Evolutionary conservation across 106 monocot species (phyloP).

Genomic region (Platanthera guangdongensis): DNA sequence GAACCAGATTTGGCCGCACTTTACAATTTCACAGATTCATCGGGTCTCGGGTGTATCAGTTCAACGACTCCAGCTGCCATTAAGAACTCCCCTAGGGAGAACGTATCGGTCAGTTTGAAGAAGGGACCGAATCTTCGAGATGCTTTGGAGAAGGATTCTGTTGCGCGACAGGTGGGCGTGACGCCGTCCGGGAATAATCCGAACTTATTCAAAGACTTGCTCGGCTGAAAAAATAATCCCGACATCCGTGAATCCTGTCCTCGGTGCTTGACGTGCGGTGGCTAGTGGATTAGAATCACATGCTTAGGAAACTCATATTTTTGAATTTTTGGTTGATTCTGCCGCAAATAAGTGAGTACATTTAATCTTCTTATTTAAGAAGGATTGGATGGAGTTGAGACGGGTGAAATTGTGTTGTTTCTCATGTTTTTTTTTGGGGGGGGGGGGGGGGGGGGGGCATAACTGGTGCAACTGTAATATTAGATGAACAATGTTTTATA

Average conservation of each 20-base stretch:
- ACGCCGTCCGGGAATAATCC: slow-evolving; percentile 80
- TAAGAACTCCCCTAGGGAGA: slow-evolving; percentile 22
- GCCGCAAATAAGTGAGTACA: neutral
- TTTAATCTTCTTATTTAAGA: neutral
- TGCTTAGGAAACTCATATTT: neutral
- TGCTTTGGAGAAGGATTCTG: slow-evolving; percentile 72
- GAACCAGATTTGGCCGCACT: slow-evolving; percentile 3
- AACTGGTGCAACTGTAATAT: too few relatives aligned
- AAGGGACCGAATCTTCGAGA: slow-evolving; percentile 72
- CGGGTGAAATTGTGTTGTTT: too few relatives aligned
- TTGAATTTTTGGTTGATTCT: slow-evolving; percentile 7
- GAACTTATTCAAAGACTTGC: slow-evolving; percentile 73
- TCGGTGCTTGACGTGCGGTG: neutral
- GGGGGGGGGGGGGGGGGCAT: too few relatives aligned
- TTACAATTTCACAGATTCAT: slow-evolving; percentile 48
- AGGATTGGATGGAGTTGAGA: too few relatives aligned
- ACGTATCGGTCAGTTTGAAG: slow-evolving; percentile 15
- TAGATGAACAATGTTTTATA: too few relatives aligned
- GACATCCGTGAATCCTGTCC: neutral
- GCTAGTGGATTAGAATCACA: slow-evolving; percentile 2
- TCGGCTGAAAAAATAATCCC: slow-evolving; percentile 35
- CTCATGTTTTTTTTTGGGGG: too few relatives aligned
- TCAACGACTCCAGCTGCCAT: slow-evolving; percentile 1
- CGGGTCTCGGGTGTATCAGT: slow-evolving; percentile 8
- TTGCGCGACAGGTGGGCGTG: slow-evolving; percentile 78